Evolutionary conservation across 805 yeast genomes (phyloP).

Genomic region (Nakazawaea holstii): DNA sequence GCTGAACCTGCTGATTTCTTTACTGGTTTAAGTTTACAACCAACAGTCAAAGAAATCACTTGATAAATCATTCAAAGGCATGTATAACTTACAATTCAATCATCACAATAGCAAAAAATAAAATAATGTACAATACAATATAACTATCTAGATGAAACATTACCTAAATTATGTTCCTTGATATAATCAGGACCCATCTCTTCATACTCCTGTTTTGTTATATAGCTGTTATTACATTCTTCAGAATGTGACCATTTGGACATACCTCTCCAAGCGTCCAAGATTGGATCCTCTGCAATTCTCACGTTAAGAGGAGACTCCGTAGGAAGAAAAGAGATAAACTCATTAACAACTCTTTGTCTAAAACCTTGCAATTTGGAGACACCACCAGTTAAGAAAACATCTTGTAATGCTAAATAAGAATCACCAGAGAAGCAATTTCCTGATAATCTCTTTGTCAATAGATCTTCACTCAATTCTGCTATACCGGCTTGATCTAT

Average conservation of each 20-base stretch:
- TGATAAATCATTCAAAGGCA: too few relatives aligned
- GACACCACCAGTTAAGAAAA: slow-evolving; percentile 86
- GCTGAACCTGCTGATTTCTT: too few relatives aligned
- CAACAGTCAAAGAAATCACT: too few relatives aligned
- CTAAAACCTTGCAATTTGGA: slow-evolving; percentile 60
- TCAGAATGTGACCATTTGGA: slow-evolving; percentile 60
- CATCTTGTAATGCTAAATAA: slow-evolving; percentile 48
- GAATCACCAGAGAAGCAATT: slow-evolving; percentile 47
- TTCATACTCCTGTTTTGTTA: slow-evolving; percentile 70
- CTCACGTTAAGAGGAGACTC: slow-evolving; percentile 57
- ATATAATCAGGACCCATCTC: slow-evolving; percentile 89
- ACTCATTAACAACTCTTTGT: slow-evolving; percentile 64
- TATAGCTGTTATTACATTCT: slow-evolving; percentile 36
- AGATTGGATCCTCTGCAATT: slow-evolving; percentile 58
- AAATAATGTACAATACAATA: background rate
- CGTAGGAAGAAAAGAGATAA: slow-evolving; percentile 65
- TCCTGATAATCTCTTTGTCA: slow-evolving; percentile 54
- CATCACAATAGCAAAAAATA: too few relatives aligned
- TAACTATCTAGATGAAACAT: slow-evolving; percentile 25
- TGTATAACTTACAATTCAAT: too few relatives aligned
- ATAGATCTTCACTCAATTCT: slow-evolving; percentile 66
- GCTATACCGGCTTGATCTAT: slow-evolving; percentile 92
- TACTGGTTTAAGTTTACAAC: too few relatives aligned
- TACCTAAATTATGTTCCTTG: slow-evolving; percentile 80
- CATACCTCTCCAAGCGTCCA: slow-evolving; percentile 96